These are phyloP conservation scores for Mycena chlorophos DNA, from an alignment of 768 basidiomycete genomes.

Conservation along the genomic window DNA sequence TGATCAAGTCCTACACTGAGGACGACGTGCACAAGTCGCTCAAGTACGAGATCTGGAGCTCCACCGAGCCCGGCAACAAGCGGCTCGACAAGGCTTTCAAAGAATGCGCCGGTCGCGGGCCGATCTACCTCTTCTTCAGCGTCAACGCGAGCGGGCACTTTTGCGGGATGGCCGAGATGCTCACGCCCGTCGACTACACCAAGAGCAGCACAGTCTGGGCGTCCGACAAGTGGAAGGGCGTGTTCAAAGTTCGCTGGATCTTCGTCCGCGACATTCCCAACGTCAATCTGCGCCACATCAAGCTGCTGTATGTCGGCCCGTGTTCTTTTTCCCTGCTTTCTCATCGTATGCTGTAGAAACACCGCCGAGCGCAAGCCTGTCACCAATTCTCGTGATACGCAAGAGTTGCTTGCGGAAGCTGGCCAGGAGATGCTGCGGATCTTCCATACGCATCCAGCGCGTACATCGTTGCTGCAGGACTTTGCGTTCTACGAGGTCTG, in stretches of 20 bases:
- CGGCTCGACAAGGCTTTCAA: conserved; percentile 96
- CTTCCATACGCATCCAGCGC: conserved; percentile 89
- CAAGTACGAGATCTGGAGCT: conserved; percentile 98
- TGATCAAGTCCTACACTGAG: conserved; percentile 99
- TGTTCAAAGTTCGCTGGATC: conserved; percentile 97
- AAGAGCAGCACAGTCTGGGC: conserved; percentile 97
- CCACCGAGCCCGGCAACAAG: conserved; percentile 96
- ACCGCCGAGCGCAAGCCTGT: conserved; percentile 98
- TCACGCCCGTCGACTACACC: conserved; percentile 93
- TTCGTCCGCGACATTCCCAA: conserved; percentile 96
- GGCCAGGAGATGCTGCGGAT: conserved; percentile 97
- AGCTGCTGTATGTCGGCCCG: conserved; percentile 27
- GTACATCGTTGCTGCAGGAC: conserved; percentile 92
- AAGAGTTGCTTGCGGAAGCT: conserved; percentile 93
- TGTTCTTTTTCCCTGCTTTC: conserved; percentile 11
- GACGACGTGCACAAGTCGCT: conserved; percentile 98
- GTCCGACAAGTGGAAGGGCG: conserved; percentile 99
- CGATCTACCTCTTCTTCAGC: conserved; percentile 97
- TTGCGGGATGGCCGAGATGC: conserved; percentile 98
- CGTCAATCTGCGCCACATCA: conserved; percentile 84
- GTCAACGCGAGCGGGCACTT: conserved; percentile 98
- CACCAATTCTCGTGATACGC: conserved; percentile 96
- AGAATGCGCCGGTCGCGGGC: conserved; percentile 86
- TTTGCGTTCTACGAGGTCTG: conserved; percentile 88
- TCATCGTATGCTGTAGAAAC: conserved; percentile 56